These are phyloP conservation scores for Aspergillus hortae DNA, from an alignment of 2,329 filamentous ascomycete species.

Conservation along the genomic window DNA sequence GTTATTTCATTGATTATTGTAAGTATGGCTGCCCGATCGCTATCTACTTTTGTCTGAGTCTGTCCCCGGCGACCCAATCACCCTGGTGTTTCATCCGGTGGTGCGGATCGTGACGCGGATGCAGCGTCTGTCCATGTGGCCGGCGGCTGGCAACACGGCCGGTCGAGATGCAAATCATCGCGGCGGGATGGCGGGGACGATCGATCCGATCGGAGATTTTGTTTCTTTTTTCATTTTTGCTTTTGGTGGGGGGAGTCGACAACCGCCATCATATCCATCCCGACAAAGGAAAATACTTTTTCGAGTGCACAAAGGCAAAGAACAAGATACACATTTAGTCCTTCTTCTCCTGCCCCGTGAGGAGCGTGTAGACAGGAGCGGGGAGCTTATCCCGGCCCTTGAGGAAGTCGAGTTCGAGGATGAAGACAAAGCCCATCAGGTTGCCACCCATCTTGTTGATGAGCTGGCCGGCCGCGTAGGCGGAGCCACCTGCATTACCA, in stretches of 20 bases:
- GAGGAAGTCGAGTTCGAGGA: slow-evolving; percentile 91
- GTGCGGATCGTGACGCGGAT: neutral
- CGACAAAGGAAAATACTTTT: neutral
- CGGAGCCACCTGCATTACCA: slow-evolving; percentile 70
- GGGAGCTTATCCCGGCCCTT: slow-evolving; percentile 88
- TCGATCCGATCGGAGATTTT: neutral
- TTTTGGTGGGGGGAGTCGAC: neutral
- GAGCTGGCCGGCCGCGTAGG: slow-evolving; percentile 79
- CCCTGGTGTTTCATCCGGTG: slow-evolving; percentile 2
- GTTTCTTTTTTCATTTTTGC: neutral
- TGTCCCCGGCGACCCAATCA: neutral
- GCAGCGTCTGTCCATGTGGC: neutral
- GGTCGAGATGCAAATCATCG: neutral
- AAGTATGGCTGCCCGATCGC: neutral
- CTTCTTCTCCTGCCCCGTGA: slow-evolving; percentile 58
- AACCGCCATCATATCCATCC: neutral
- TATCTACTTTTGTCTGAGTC: too few species aligned
- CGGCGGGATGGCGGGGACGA: neutral
- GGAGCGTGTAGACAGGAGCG: slow-evolving; percentile 76
- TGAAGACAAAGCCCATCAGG: slow-evolving; percentile 88
- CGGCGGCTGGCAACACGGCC: neutral
- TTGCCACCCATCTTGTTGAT: slow-evolving; percentile 80
- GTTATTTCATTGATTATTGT: neutral
- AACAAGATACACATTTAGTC: slow-evolving; percentile 2
- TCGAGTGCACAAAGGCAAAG: neutral